Conservation (phyloP, 208 protist genomes). For the Leishmania martiniquensis region DNA sequence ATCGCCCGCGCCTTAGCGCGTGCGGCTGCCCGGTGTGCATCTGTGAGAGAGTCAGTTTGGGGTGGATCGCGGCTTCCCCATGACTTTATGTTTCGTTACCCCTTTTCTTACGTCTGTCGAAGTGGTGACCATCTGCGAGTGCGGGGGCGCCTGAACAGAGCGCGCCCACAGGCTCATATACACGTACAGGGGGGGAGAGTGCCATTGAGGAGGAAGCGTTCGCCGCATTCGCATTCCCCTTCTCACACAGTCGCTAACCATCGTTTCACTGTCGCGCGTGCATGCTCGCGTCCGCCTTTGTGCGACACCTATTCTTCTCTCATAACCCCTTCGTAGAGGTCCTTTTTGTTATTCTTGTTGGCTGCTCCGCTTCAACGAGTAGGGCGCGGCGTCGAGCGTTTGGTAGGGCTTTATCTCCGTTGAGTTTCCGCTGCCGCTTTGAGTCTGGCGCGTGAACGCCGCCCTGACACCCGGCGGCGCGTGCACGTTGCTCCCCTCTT, state of each 20-base stretch:
- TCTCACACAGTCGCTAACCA: no score
- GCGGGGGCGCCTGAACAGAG: no score
- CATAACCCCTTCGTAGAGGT: not conserved
- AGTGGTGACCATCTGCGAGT: no score
- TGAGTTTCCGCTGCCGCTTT: not conserved
- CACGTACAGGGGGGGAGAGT: not conserved
- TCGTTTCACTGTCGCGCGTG: no score
- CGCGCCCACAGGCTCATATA: no score
- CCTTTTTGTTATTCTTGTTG: not conserved
- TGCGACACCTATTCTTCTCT: not conserved
- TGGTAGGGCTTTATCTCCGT: not conserved
- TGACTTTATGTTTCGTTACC: no score
- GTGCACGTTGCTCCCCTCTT: conserved; percentile 3
- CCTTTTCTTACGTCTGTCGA: no score
- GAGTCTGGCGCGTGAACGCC: not conserved
- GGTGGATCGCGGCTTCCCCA: no score
- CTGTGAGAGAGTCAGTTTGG: no score
- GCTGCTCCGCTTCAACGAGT: not conserved
- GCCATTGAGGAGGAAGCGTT: not conserved
- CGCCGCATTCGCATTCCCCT: no score
- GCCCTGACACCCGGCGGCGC: not conserved
- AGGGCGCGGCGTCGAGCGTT: not conserved
- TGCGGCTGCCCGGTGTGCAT: not conserved
- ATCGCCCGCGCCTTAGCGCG: not conserved
- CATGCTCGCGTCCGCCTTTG: not conserved